Evolutionary conservation across 805 yeast genomes (phyloP).

Genomic region (Schwanniomyces occidentalis): DNA sequence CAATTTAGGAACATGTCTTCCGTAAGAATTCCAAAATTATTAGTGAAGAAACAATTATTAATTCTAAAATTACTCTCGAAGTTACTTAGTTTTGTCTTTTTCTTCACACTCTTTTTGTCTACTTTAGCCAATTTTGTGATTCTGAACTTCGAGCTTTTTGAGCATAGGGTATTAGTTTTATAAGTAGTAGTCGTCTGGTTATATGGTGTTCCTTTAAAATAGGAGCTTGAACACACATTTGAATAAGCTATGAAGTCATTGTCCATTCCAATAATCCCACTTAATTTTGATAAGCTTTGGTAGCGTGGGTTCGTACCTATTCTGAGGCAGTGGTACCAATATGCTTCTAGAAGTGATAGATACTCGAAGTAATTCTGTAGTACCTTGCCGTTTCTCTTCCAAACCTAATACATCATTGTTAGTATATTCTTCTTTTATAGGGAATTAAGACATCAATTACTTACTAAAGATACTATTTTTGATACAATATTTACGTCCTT

Average conservation of each 20-base stretch:
- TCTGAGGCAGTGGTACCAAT: constrained; percentile 9
- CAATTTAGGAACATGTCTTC: constrained; percentile 11
- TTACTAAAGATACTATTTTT: constrained; percentile 13
- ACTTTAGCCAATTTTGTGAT: constrained; percentile 7
- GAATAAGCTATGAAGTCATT: constrained; percentile 1
- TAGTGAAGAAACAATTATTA: constrained; percentile 8
- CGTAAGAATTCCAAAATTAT: constrained; percentile 10
- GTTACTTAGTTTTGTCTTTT: neutral
- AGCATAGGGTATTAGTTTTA: neutral
- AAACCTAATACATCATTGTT: constrained; percentile 15
- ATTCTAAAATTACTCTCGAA: constrained; percentile 5
- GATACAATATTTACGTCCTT: constrained; percentile 10
- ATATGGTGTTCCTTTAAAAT: neutral
- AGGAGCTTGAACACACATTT: constrained; percentile 4
- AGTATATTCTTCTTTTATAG: constrained; percentile 3
- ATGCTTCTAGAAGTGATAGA: constrained; percentile 11
- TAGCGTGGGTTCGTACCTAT: constrained; percentile 3
- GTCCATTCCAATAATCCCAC: no score
- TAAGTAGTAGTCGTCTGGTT: neutral
- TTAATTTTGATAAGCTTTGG: no score
- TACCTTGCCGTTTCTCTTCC: constrained; percentile 13
- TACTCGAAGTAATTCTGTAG: constrained; percentile 17
- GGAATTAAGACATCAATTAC: constrained; percentile 1
- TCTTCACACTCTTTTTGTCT: constrained; percentile 3
- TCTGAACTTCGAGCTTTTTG: constrained; percentile 8